A percentile compares a stretch with the other conserved stretches of the same genome.
Evolutionary conservation across 768 basidiomycete species (phyloP).

Genomic region (Filobasidium floriforme): DNA sequence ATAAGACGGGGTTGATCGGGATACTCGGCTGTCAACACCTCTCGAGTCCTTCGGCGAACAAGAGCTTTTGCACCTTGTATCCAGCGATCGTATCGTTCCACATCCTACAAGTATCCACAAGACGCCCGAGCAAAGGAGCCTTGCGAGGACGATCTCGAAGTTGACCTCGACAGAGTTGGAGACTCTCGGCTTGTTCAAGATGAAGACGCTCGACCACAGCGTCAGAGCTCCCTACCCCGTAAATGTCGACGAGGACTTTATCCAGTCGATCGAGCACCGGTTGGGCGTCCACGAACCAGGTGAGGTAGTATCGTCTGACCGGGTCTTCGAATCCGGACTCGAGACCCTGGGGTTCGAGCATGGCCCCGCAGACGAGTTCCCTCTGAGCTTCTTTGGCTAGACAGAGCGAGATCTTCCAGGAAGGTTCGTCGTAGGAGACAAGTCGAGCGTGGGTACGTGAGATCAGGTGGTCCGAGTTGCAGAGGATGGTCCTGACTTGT

Average conservation of each 20-base stretch:
- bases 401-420: neutral
- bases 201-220: neutral
- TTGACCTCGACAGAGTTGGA: neutral
- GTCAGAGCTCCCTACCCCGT: neutral
- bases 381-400: neutral
- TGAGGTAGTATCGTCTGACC: neutral
- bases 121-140: neutral
- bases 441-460: neutral
- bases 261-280: neutral
- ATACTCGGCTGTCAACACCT: no score
- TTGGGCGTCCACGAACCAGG: neutral
- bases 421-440: neutral
- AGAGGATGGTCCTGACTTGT: neutral
- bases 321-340: neutral
- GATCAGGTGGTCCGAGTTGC: neutral
- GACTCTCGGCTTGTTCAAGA: neutral
- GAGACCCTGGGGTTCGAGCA: neutral
- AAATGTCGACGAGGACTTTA: neutral
- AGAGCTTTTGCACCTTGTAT: neutral
- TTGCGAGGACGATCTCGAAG: no score
- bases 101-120: neutral
- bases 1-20: no score
- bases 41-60: neutral
- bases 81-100: slow-evolving; percentile 9
- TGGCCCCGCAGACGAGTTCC: neutral